Base-by-base conservation (phyloP, 495 filamentous ascomycete genomes). In the Penicillium nucicola region DNA sequence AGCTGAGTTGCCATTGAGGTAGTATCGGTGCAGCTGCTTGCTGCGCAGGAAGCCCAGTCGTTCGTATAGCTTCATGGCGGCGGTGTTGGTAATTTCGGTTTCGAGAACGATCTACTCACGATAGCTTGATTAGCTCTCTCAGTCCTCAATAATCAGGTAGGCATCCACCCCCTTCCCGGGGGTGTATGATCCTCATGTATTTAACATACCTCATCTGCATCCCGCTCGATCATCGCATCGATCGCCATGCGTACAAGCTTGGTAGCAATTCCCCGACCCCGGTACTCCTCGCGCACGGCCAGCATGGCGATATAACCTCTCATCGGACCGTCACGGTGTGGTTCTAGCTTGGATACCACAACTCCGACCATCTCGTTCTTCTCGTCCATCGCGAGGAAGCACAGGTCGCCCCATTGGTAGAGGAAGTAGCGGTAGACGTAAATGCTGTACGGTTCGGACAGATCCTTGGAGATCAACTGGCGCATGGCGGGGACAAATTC, bases 261-360 rank as follows among this genome's bases (percentile, higher is more conserved):
- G 5, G 92, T 96, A 13, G 92, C 93, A 45, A 99, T 92, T n/a
- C 93, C 90, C 38, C 82, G 79, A 1, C 90, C 89, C 4, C 95
- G 82, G 62, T 88, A 85, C 18, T 84, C 75, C 45, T 89, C 80
- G 43, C 83, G 79, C 20, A 95, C 89, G 20, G 92, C 95, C 42
- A 99, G 78, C 95, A 99, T 99, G 64, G 95, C 95, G 55, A 99
- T 97, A 72, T 99, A 99, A 45, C 95, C 95, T 45, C 95, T 84
- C 51, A 91, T 66, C 0, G 89, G 90, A 10, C 90, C 85, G 1
- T 84, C 81, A 15, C 83, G 78, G 69, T 97, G 95, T 12, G 81
- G 81, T 68, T 99, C 95, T 20, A 99, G 84, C 64, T 99, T 99
- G 56, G 84, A 95, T 47, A 99, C 84, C n/a, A 99, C 87, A 23